These are phyloP conservation scores for Spirogloea muscicola DNA, from an alignment of 139 green algal species.

Conservation along the genomic window DNA sequence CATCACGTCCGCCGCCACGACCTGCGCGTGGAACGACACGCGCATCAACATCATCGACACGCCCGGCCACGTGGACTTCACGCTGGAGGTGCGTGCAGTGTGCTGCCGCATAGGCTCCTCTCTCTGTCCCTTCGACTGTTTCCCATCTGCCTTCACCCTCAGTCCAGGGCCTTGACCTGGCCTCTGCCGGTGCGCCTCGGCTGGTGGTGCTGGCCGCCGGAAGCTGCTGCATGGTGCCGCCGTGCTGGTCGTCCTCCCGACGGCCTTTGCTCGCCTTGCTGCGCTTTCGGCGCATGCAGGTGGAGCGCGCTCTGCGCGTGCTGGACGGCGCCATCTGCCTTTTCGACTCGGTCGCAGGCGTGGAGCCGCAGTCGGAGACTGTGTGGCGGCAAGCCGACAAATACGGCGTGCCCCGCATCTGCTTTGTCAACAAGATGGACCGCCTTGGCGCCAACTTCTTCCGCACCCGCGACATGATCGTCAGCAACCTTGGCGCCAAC, in stretches of 20 bases:
- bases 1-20: slow-evolving; percentile 97
- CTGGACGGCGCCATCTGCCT: slow-evolving; percentile 94
- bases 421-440: slow-evolving; percentile 99
- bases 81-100: no score
- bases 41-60: slow-evolving; percentile 99
- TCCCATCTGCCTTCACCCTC: no score
- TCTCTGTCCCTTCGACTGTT: no score
- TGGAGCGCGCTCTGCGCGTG: slow-evolving; percentile 97
- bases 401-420: slow-evolving; percentile 93
- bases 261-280: no score
- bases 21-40: slow-evolving; percentile 92
- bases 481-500: slow-evolving; percentile 82
- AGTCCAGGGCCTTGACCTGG: no score
- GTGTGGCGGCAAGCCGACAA: slow-evolving; percentile 99
- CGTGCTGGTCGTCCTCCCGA: no score
- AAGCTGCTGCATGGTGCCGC: no score
- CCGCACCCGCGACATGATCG: slow-evolving; percentile 69
- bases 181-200: no score
- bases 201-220: no score
- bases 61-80: slow-evolving; percentile 60
- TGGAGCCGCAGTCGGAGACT: slow-evolving; percentile 92
- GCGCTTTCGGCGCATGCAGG: no score
- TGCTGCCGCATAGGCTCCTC: no score
- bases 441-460: slow-evolving; percentile 97
- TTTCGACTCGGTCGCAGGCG: slow-evolving; percentile 94